Conservation (phyloP, 257 asterid genomes). For the Mitragyna speciosa region DNA sequence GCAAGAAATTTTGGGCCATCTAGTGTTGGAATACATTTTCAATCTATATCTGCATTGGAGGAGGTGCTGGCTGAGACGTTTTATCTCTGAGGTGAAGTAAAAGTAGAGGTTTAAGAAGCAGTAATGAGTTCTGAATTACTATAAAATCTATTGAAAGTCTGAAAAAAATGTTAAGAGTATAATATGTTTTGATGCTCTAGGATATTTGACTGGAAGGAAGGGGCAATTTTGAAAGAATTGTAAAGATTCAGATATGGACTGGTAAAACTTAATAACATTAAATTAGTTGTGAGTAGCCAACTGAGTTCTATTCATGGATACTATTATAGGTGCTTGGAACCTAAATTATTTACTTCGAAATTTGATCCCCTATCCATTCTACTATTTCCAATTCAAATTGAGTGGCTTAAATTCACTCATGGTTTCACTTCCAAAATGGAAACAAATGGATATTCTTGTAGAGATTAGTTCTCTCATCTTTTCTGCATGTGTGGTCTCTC, state of each 20-base stretch:
- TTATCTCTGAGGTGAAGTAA: not conserved
- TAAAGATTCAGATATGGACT: not conserved
- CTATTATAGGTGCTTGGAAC: no score
- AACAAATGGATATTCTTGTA: not conserved
- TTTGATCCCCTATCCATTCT: not conserved
- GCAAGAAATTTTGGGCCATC: not conserved
- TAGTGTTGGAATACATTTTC: not conserved
- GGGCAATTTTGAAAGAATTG: not conserved
- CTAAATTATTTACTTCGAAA: not conserved
- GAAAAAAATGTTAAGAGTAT: not conserved
- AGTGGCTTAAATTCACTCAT: not conserved
- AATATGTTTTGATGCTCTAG: not conserved
- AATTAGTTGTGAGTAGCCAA: not conserved
- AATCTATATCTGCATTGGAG: not conserved
- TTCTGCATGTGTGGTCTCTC: not conserved
- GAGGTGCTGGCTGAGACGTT: not conserved
- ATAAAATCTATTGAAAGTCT: not conserved
- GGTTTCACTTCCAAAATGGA: not conserved
- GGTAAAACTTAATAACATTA: not conserved
- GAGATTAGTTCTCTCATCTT: not conserved
- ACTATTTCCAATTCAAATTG: not conserved
- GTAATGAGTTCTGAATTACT: not conserved
- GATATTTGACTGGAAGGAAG: not conserved
- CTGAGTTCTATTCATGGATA: no score
- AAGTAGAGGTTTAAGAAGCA: not conserved